Conservation (phyloP, 345 rosid species). For the Bruguiera gymnorhiza region DNA sequence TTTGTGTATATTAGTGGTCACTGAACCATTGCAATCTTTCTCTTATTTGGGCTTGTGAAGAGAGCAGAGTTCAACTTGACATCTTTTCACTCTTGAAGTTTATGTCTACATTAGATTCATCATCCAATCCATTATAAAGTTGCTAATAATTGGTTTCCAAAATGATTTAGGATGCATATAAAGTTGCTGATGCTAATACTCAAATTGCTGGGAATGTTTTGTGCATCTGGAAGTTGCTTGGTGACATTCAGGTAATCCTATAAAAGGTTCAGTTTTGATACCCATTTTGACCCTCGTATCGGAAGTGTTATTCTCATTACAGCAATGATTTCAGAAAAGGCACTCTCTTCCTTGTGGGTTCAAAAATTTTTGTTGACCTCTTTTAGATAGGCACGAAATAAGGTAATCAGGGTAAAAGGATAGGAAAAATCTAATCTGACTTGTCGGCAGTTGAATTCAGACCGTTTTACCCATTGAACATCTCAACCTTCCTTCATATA, state of each 20-base stretch:
- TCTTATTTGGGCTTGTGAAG: too few relatives aligned
- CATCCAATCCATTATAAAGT: background rate
- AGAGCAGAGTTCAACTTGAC: too few relatives aligned
- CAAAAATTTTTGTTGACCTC: background rate
- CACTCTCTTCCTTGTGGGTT: background rate
- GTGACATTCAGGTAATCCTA: conserved; percentile 69
- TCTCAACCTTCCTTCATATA: background rate
- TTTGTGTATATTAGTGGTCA: background rate
- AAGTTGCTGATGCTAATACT: conserved; percentile 48
- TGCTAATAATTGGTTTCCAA: conserved; percentile 11
- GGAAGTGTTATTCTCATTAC: background rate
- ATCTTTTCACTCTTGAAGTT: too few relatives aligned
- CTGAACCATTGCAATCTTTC: too few relatives aligned
- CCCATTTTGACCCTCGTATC: background rate
- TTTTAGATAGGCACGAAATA: background rate
- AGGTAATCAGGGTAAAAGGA: too few relatives aligned
- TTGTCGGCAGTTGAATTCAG: background rate
- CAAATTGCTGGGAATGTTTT: conserved; percentile 61
- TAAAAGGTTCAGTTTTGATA: background rate
- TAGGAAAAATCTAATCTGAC: too few relatives aligned
- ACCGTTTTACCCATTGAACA: background rate
- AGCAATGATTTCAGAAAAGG: background rate
- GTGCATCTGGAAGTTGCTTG: conserved; percentile 82
- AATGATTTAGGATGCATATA: conserved; percentile 61
- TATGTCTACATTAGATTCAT: too few relatives aligned